phyloP scores from a whole-genome alignment of 2,329 filamentous ascomycete species.

The Paracamarosporium sp. region DNA sequence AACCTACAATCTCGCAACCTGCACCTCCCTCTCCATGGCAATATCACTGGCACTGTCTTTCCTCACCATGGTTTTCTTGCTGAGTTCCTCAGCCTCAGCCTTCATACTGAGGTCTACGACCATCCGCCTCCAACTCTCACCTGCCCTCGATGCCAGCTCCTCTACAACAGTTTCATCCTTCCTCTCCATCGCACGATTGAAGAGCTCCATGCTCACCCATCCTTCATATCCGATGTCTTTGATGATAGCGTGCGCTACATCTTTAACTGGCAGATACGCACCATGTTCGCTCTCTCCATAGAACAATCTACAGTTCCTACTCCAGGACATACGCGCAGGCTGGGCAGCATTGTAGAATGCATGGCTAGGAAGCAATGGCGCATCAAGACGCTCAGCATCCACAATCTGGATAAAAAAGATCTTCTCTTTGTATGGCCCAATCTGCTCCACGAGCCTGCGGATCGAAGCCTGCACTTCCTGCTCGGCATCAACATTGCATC shows the following conservation, averaged over 20 bases:
- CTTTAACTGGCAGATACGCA: constrained; percentile 71
- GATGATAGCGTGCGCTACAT: constrained; percentile 68
- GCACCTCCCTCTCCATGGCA: neutral
- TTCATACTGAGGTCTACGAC: constrained; percentile 45
- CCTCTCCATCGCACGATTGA: constrained; percentile 66
- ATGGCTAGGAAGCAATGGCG: constrained; percentile 65
- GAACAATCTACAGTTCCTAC: constrained; percentile 74
- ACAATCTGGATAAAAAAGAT: constrained; percentile 81
- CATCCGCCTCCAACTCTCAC: constrained; percentile 59
- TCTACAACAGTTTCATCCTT: constrained; percentile 59
- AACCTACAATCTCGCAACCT: constrained; percentile 10
- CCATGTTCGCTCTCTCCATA: constrained; percentile 68
- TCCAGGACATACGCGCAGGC: constrained; percentile 77
- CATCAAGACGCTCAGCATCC: constrained; percentile 69
- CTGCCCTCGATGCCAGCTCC: constrained; percentile 61
- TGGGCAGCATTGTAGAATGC: constrained; percentile 65
- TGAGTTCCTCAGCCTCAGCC: constrained; percentile 6
- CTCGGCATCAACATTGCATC: constrained; percentile 63
- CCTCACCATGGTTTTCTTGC: constrained; percentile 8
- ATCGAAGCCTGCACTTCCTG: constrained; percentile 63
- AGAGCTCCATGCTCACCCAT: constrained; percentile 76
- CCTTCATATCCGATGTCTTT: constrained; percentile 70
- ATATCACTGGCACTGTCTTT: constrained; percentile 18
- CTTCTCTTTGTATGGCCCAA: constrained; percentile 64
- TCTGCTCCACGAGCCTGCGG: constrained; percentile 57